Base-by-base conservation (phyloP, 805 yeast species). In the Monosporozyma solicola region DNA sequence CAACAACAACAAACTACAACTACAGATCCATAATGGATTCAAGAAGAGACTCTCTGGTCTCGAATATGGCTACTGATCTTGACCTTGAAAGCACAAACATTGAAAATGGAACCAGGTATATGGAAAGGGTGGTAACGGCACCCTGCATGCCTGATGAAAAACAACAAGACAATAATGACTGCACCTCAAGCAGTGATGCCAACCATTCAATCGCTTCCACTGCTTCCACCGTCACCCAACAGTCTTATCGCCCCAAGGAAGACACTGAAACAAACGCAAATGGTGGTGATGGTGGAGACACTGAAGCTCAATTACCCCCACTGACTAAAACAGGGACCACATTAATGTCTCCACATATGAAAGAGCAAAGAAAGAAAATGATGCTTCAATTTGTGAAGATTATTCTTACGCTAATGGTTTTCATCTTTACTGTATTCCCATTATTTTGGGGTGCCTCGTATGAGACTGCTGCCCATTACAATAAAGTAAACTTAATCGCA, bases 401-500 rank as follows among this genome's bases (percentile, higher is more conserved):
- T 20, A 51, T 57, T 48, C 13, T 59, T 3, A 43, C 61, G 3
- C 50, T 70, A 4, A 55, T 57, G 8, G 6, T 59, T 11, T 55
- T 66, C 5, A 58, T 66, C 20, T 53, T 57, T 24, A 45, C 59
- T 1, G 62, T 64, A 6, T 54, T 71, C 15, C 11, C 15, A 3
- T 41, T 70, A 2, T 72, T 67, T 54, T 69, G 73, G 72, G 75
- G 74, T 22, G 66, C 74, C 2, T 53, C 62, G 2, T 71, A 69
- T 53, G 47, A 64, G 44, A 59, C 71, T 51, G 15, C 46, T 0
- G 54, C 57, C 3, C 54, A 67, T 41, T 31, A 43, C 33, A 35
- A 52, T 44, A 48, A 48, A 20, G 49, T 52, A 3, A 48, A 52
- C 31, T 27, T 44, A n/a, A n/a, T 52, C 2, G 49, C 48, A 8